Evolutionary conservation across 805 yeast species (phyloP).

Genomic region (Lipomyces orientalis): DNA sequence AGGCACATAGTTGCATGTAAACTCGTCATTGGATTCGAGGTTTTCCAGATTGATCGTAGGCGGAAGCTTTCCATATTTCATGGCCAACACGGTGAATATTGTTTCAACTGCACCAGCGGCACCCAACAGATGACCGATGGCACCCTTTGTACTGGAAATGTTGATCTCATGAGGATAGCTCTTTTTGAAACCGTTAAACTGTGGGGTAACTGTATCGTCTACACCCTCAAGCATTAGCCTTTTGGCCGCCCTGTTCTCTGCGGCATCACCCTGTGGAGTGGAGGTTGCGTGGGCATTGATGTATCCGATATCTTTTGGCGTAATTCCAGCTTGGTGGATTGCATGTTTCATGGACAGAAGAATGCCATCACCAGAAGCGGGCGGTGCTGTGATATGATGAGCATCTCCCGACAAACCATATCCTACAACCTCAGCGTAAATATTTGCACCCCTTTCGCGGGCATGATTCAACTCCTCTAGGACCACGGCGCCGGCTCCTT

Average conservation of each 20-base stretch:
- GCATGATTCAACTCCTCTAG: conserved; percentile 84
- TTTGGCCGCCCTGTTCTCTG: conserved; percentile 79
- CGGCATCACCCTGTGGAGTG: conserved; percentile 84
- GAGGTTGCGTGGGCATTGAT: conserved; percentile 98
- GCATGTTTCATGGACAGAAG: conserved; percentile 81
- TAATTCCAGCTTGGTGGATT: conserved; percentile 55
- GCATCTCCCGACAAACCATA: conserved; percentile 95
- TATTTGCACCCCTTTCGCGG: conserved; percentile 57
- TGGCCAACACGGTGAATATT: conserved; percentile 73
- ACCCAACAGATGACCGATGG: conserved; percentile 92
- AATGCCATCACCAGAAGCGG: conserved; percentile 83
- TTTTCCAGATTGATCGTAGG: conserved; percentile 76
- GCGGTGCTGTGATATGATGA: conserved; percentile 90
- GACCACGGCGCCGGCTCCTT: conserved; percentile 85
- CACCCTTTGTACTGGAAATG: conserved; percentile 86
- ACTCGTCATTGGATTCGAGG: conserved; percentile 52
- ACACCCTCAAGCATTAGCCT: conserved; percentile 53
- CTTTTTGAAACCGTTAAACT: conserved; percentile 22
- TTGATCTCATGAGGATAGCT: conserved; percentile 33
- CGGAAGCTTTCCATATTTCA: conserved; percentile 65
- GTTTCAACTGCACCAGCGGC: conserved; percentile 97
- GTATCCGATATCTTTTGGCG: conserved; percentile 64
- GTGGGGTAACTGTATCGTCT: conserved; percentile 45
- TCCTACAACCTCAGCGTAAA: conserved; percentile 83
- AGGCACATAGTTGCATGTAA: conserved; percentile 64